Evolutionary conservation across 139 green algal genomes (phyloP), one percentile per base, ranked within the genome.

Genomic region (Coelastrella sp.): DNA sequence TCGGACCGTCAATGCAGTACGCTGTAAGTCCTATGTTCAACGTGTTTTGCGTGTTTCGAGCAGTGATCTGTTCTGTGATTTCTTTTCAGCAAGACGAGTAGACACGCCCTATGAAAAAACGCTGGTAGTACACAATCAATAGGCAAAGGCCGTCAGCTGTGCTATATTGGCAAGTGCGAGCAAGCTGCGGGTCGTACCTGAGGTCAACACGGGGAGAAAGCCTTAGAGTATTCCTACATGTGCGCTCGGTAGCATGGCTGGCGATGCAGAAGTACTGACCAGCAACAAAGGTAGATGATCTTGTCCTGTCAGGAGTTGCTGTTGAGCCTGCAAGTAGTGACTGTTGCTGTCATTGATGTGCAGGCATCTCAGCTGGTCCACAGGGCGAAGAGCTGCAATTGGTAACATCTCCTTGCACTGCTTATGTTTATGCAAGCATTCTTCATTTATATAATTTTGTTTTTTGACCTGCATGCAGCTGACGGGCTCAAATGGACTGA

Each of bases 351-450:
- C 20, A 22, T 59, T 63, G n/a, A 24, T 78, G n/a, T 78, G 61
- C 65, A 76, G 82, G 17, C 12, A 27, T 25, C 8, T 80, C 84
- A 15, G 70, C 87, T 8, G 93, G 93, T 3, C 93, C 93, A 57
- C 78, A 91, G 27, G 93, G 91, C 0, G 91, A 92, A 25, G 93
- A 95, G 85, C 87, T 95, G 15, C 91, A 82, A 7, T n/a, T 95
- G 90, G 92, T 94, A 81, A 68, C 25, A 19, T 25, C 12, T 72
- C 63, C 5, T 17, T 72, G 63, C 12, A 17, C 4, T 78, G 70
- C 70, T 25, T 24, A 25, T 25, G 15, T 72, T 1, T 17, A 1
- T 22, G 63, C 4, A 72, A 17, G 63, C 15, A 72, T 17, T 72
- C 3, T 14, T 17, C 63, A 72, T 17, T 7, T 72, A 22, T 17